Percentiles rank a stretch among this genome's conserved stretches.
phyloP scores from a whole-genome alignment of 2,329 filamentous ascomycete species.

The Pseudocercospora crystallina region DNA sequence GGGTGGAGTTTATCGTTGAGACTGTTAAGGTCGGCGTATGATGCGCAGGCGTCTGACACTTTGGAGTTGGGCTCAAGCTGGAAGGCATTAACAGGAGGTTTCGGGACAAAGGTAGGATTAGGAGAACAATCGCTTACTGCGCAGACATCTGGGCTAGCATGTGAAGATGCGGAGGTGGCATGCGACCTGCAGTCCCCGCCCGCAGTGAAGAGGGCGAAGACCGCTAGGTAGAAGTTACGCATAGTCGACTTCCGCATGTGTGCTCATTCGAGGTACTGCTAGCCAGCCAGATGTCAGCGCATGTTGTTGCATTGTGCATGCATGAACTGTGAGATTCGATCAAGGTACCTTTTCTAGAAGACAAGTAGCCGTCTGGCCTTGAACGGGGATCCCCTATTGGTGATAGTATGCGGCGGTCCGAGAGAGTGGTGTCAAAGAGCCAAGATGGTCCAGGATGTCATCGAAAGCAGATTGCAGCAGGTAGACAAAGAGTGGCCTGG shows the following conservation, averaged over 20 bases:
- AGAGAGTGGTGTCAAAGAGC: conserved; percentile 6
- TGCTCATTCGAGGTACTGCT: conserved; percentile 4
- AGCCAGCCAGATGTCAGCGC: conserved; percentile 23
- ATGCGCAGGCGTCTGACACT: conserved; percentile 91
- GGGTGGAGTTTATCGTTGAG: conserved; percentile 78
- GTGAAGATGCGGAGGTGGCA: conserved; percentile 40
- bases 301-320: neutral
- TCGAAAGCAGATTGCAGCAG: no score
- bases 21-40: conserved; percentile 83
- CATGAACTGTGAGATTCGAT: no score
- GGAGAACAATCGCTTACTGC: conserved; percentile 49
- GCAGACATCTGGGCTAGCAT: conserved; percentile 50
- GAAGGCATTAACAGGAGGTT: conserved; percentile 37
- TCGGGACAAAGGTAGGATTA: conserved; percentile 27
- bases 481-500: no score
- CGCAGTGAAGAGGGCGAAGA: conserved; percentile 57
- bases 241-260: conserved; percentile 27
- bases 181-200: conserved; percentile 37
- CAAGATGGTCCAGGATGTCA: no score
- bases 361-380: conserved; percentile 6
- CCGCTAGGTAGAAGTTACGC: conserved; percentile 57
- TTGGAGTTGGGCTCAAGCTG: conserved; percentile 87
- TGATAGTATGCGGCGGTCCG: conserved; percentile 10
- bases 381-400: conserved; percentile 19
- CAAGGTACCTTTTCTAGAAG: conserved; percentile 11